Percentiles rank a stretch among this genome's conserved stretches.
Conservation (phyloP, 305 asterid species). For the Fraxinus latifolia region DNA sequence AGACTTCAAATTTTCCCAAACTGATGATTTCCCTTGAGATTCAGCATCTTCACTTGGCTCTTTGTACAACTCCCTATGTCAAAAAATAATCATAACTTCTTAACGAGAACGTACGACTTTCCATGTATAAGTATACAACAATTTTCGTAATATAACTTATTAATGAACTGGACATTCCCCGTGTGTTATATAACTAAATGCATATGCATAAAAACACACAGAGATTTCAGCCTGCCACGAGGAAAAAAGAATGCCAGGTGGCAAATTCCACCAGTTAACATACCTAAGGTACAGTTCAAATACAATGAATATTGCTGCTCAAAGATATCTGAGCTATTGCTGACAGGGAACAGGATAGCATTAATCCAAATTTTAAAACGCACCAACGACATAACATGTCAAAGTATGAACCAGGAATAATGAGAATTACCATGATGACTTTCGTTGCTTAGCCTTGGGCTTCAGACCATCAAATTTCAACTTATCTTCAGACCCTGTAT, state of each 20-base stretch:
- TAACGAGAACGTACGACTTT: background rate
- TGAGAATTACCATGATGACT: conserved; percentile 35
- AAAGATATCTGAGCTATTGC: background rate
- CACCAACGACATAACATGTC: background rate
- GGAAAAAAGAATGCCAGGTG: background rate
- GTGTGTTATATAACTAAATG: background rate
- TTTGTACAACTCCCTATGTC: conserved; percentile 38
- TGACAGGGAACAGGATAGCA: background rate
- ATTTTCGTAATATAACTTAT: background rate
- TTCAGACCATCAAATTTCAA: conserved; percentile 23
- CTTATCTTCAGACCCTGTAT: conserved; percentile 26
- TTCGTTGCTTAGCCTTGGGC: conserved; percentile 25
- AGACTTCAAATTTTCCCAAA: conserved; percentile 69
- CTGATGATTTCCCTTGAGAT: conserved; percentile 37
- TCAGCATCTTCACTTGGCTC: conserved; percentile 34
- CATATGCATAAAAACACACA: background rate
- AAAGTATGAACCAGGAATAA: background rate
- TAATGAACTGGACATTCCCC: background rate
- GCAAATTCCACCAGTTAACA: background rate
- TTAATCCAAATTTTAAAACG: background rate
- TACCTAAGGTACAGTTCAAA: background rate
- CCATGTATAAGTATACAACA: background rate
- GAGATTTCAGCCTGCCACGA: background rate
- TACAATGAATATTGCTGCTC: background rate
- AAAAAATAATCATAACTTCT: background rate